These are phyloP conservation scores for Butyriboletus loyo DNA, from an alignment of 768 basidiomycete species.

Conservation along the genomic window DNA sequence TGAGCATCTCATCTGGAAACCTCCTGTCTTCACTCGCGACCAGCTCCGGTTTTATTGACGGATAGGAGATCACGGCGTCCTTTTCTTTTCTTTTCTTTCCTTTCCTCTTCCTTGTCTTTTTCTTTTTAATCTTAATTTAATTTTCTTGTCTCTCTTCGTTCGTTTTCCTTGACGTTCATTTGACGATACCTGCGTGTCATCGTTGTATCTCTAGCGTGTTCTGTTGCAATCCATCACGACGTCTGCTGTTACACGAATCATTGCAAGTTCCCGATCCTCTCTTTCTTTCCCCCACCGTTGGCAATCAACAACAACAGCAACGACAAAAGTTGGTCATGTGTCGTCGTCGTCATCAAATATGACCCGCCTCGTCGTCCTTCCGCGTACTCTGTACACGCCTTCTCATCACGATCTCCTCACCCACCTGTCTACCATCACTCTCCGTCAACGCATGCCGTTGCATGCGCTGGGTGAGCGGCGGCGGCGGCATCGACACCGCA, in stretches of 20 bases:
- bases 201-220: conserved; percentile 27
- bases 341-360: conserved; percentile 13
- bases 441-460: conserved; percentile 14
- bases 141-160: background rate
- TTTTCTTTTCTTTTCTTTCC: background rate
- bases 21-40: conserved; percentile 88
- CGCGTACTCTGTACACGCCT: conserved; percentile 16
- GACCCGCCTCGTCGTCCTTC: background rate
- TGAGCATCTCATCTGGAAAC: conserved; percentile 87
- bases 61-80: background rate
- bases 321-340: background rate
- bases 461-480: conserved; percentile 52
- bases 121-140: too few relatives aligned
- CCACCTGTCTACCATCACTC: conserved; percentile 8
- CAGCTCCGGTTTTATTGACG: conserved; percentile 67
- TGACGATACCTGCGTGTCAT: conserved; percentile 7
- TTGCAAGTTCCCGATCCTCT: background rate
- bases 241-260: conserved; percentile 12
- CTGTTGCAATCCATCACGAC: conserved; percentile 6
- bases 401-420: conserved; percentile 17
- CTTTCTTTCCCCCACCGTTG: background rate
- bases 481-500: conserved; percentile 60
- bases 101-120: background rate
- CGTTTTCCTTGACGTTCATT: background rate
- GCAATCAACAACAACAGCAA: too few relatives aligned